Percentiles rank a stretch among this genome's conserved stretches.
Conservation (phyloP, 192 early-diverging fungal species). For the Umbelopsis ramanniana region DNA sequence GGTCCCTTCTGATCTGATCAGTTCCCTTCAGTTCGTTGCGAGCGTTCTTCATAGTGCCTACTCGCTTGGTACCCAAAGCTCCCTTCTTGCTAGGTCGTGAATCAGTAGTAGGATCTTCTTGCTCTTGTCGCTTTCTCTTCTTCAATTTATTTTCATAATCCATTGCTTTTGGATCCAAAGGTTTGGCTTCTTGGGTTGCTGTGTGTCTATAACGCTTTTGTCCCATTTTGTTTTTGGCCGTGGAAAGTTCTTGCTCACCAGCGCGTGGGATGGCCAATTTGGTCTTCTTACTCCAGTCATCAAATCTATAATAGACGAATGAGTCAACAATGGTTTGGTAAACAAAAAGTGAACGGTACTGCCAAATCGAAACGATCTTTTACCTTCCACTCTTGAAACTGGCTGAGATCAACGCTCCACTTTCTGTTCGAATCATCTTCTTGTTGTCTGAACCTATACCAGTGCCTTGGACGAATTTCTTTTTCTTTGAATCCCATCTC, state of each 20-base stretch:
- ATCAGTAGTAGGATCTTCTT: slow-evolving; percentile 41
- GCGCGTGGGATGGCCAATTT: slow-evolving; percentile 77
- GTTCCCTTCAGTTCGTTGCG: slow-evolving; percentile 81
- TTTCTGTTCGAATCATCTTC: slow-evolving; percentile 92
- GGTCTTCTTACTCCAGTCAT: slow-evolving; percentile 91
- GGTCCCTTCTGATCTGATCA: slow-evolving; percentile 80
- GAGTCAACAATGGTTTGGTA: slow-evolving; percentile 13
- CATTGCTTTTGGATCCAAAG: slow-evolving; percentile 64
- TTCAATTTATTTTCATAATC: slow-evolving; percentile 71
- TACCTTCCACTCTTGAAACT: slow-evolving; percentile 83
- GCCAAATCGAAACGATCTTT: background rate
- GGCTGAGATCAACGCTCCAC: slow-evolving; percentile 87
- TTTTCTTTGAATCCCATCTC: slow-evolving; percentile 94
- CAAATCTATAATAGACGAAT: slow-evolving; percentile 58
- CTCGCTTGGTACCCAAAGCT: slow-evolving; percentile 45
- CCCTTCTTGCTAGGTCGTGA: slow-evolving; percentile 33
- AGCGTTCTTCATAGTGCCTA: slow-evolving; percentile 42
- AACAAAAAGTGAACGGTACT: background rate
- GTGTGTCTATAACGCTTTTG: slow-evolving; percentile 79
- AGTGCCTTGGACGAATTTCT: slow-evolving; percentile 81
- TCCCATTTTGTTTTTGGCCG: slow-evolving; percentile 47
- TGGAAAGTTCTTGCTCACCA: slow-evolving; percentile 84
- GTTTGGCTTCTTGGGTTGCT: slow-evolving; percentile 70
- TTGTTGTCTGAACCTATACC: slow-evolving; percentile 95
- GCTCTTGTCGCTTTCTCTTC: slow-evolving; percentile 55